These are phyloP conservation scores for Reticulomyxa filosa DNA, from an alignment of 78 protist species.

Conservation along the genomic window DNA sequence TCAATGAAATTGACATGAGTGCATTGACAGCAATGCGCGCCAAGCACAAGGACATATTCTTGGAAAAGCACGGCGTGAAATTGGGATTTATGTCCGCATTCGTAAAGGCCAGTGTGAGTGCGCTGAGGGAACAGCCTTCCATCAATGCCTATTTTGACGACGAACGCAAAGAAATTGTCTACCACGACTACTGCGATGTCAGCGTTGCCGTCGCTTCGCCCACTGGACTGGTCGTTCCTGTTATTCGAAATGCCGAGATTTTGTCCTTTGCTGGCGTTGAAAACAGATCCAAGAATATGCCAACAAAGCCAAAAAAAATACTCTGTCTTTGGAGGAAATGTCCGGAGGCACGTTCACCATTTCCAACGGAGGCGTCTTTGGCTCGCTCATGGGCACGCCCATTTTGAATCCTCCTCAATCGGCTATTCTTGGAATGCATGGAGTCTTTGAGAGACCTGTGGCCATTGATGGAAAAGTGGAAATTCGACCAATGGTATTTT, in stretches of 20 bases:
- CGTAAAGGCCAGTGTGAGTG: constrained; percentile 65
- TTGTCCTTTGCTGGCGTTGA: constrained; percentile 65
- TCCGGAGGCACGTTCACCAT: constrained; percentile 92
- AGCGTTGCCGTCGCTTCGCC: constrained; percentile 85
- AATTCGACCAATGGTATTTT: constrained; percentile 77
- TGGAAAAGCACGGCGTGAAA: constrained; percentile 81
- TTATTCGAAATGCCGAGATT: constrained; percentile 54
- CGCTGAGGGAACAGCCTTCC: constrained; percentile 35
- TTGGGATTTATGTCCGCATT: constrained; percentile 93
- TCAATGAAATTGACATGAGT: constrained; percentile 86
- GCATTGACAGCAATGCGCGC: constrained; percentile 52
- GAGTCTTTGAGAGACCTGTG: constrained; percentile 40
- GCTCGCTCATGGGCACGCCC: constrained; percentile 81
- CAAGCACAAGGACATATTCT: constrained; percentile 59
- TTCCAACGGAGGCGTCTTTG: constrained; percentile 82
- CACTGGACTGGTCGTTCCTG: constrained; percentile 56
- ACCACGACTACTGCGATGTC: constrained; percentile 69
- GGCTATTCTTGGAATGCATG: constrained; percentile 22
- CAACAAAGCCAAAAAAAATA: background rate
- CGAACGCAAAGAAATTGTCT: constrained; percentile 43
- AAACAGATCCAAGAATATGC: background rate
- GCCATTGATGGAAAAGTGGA: constrained; percentile 32
- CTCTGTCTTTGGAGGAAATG: constrained; percentile 73
- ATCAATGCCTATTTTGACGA: background rate
- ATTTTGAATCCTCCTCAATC: constrained; percentile 85